Conservation (phyloP, 768 basidiomycete genomes). For the Nevesoporus exiguus region DNA sequence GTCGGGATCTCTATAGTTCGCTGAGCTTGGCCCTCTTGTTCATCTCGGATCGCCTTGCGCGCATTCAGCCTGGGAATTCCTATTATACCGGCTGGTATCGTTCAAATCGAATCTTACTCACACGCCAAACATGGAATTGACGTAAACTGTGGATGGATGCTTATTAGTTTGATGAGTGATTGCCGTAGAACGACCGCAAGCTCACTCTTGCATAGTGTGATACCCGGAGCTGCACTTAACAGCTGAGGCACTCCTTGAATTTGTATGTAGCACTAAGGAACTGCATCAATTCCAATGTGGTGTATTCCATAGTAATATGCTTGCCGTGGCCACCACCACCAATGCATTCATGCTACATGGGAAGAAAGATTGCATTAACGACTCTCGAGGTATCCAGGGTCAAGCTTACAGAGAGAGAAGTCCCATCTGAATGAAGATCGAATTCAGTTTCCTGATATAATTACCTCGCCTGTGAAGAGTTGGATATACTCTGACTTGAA, state of each 20-base stretch:
- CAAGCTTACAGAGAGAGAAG: background rate
- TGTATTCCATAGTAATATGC: background rate
- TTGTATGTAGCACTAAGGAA: conserved; percentile 17
- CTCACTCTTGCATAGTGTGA: conserved; percentile 19
- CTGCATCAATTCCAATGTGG: background rate
- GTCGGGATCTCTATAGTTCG: conserved; percentile 17
- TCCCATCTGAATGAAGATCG: background rate
- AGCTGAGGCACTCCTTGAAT: background rate
- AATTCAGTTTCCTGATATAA: conserved; percentile 8
- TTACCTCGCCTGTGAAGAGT: background rate
- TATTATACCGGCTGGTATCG: background rate
- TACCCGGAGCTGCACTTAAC: conserved; percentile 10
- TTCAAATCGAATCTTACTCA: conserved; percentile 3
- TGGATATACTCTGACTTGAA: background rate
- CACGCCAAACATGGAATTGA: conserved; percentile 27
- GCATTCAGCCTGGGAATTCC: conserved; percentile 12
- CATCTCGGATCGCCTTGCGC: conserved; percentile 19
- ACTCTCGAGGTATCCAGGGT: background rate
- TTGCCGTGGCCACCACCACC: conserved; percentile 12
- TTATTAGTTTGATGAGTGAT: background rate
- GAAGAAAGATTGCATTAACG: background rate
- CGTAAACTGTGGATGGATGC: conserved; percentile 18
- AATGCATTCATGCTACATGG: conserved; percentile 11
- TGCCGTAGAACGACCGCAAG: background rate
- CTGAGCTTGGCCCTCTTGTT: background rate